phyloP scores from a whole-genome alignment of 371 early-diverging fungal genomes.

The Basidiobolus meristosporus region DNA sequence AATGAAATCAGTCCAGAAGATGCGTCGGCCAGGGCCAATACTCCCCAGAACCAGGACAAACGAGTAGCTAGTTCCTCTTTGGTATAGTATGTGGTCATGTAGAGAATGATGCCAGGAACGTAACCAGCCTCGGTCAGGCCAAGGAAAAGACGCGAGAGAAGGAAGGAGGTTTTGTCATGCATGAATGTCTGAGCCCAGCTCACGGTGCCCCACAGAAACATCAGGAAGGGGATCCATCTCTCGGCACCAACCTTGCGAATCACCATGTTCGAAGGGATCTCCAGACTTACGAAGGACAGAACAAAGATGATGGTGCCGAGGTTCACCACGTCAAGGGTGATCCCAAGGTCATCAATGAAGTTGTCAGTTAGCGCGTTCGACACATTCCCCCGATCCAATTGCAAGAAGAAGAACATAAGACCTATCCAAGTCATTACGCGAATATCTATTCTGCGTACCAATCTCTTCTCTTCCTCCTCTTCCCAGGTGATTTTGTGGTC shows the following conservation, averaged over 20 bases:
- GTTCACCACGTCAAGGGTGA: conserved; percentile 13
- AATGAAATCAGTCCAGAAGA: conserved; percentile 44
- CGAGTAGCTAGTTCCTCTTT: conserved; percentile 24
- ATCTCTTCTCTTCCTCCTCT: conserved; percentile 9
- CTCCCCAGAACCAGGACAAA: conserved; percentile 41
- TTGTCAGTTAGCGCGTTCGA: conserved; percentile 18
- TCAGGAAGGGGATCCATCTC: conserved; percentile 30
- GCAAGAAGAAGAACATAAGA: conserved; percentile 15
- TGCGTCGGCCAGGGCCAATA: conserved; percentile 44
- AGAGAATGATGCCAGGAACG: conserved; percentile 51
- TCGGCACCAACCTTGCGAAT: conserved; percentile 28
- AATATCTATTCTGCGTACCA: conserved; percentile 13
- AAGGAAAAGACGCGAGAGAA: conserved; percentile 27
- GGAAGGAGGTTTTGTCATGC: conserved; percentile 9
- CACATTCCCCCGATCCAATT: conserved; percentile 14
- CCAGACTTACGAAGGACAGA: conserved; percentile 12
- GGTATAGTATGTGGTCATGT: conserved; percentile 59
- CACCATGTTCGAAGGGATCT: conserved; percentile 21
- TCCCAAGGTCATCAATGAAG: conserved; percentile 13
- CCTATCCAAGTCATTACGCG: conserved; percentile 11
- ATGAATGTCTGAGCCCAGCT: conserved; percentile 22
- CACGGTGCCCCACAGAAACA: conserved; percentile 32
- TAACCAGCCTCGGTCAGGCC: conserved; percentile 22
- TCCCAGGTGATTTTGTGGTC: conserved; percentile 12
- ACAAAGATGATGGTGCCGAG: conserved; percentile 14